phyloP scores from a whole-genome alignment of 495 filamentous ascomycete genomes.

The Thermothielavioides terrestris region DNA sequence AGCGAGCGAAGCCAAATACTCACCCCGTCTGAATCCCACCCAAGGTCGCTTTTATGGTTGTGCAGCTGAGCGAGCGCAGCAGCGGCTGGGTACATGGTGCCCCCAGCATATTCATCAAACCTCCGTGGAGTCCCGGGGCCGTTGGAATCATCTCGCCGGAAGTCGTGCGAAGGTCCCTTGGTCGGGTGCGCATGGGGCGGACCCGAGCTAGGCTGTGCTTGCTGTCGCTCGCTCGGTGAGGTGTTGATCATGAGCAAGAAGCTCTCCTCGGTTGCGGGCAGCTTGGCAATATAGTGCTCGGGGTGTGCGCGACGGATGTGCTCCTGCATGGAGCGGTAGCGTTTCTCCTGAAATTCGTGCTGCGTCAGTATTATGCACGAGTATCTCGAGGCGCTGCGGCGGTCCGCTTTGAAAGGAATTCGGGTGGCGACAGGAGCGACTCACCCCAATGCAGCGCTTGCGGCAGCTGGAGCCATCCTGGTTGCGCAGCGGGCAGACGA shows the following conservation, averaged over 20 bases:
- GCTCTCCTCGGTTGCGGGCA: constrained; percentile 97
- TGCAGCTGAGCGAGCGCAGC: constrained; percentile 83
- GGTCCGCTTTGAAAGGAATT: neutral
- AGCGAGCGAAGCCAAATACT: constrained; percentile 27
- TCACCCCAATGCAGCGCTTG: constrained; percentile 94
- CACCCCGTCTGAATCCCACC: constrained; percentile 82
- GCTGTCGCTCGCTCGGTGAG: constrained; percentile 73
- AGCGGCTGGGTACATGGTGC: constrained; percentile 57
- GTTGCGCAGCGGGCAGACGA: constrained; percentile 92
- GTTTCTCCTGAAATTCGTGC: constrained; percentile 62
- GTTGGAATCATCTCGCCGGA: constrained; percentile 58
- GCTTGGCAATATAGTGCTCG: constrained; percentile 96
- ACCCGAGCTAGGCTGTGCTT: constrained; percentile 14
- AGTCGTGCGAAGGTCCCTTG: constrained; percentile 36
- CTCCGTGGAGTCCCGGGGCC: constrained; percentile 63
- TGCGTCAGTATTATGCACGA: neutral
- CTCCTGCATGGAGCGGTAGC: constrained; percentile 98
- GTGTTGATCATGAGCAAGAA: constrained; percentile 92
- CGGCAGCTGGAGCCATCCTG: constrained; percentile 96
- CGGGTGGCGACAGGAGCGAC: constrained; percentile 36
- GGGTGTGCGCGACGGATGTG: constrained; percentile 97
- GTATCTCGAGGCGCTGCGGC: neutral
- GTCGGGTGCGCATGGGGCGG: constrained; percentile 23
- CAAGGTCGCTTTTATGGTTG: constrained; percentile 62
- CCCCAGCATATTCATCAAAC: constrained; percentile 64